Base-by-base conservation (phyloP, 192 early-diverging fungal genomes). In the Coemansia sp. region DNA sequence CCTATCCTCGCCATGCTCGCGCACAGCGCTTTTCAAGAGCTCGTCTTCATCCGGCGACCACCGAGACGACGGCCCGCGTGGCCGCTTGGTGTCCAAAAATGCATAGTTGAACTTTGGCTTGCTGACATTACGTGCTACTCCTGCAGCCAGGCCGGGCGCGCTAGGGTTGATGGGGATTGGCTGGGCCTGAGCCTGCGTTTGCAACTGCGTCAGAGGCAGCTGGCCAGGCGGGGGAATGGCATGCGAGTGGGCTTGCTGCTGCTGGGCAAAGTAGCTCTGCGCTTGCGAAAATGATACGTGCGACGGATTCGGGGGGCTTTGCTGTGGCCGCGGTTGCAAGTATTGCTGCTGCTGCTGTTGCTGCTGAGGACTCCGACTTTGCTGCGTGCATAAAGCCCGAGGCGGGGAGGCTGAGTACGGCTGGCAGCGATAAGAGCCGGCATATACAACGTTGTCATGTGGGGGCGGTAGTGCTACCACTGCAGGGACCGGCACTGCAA, bases 21-120 rank as follows among this genome's bases (percentile, higher is more conserved):
- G 63, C 36, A 80, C 77, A 0, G 77, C 77, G 2, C 45, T 56
- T 55, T 80, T 80, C 35, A 80, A 62, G 33, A 74, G 67, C 61
- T 61, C 60, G 42, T 80, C 77, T 58, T 80, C 77, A 16, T 68
- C 65, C 9, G 72, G 39, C 36, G 71, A 68, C 77, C 77, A 80
- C 35, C 77, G 71, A 4, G 71, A 70, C 24, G 77, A 74, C 0
- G 77, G 77, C 20, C 77, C 77, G 16, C 77, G 71, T 9, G 77
- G 72, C 39, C 77, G 77, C 60, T 80, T 80, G 50, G 72, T 74
- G 55, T 80, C 77, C 35, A 79, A 33, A 37, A 79, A 79, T 6
- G 77, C 77, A 16, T 74, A 79, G 65, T 79, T 79, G 38, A 79
- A 79, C 71, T 79, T 79, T 50, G 77, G 77, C 67, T 79, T 79